phyloP scores from a whole-genome alignment of 78 protist species.

The Dictyostelium brefeldianum region DNA sequence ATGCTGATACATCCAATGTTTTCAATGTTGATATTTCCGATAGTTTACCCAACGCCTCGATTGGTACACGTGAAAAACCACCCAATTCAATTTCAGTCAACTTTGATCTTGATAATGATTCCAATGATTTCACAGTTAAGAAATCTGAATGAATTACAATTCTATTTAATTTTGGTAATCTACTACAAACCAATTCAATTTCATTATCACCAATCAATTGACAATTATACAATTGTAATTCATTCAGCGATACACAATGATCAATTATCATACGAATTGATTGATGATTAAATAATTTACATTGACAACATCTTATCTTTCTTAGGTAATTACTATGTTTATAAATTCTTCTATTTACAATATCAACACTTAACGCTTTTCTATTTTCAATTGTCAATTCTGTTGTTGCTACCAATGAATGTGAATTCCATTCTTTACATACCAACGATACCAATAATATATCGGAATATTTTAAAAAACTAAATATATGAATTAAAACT shows the following conservation, averaged over 20 bases:
- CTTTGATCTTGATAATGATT: background rate
- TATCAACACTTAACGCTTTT: constrained; percentile 7
- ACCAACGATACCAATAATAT: constrained; percentile 45
- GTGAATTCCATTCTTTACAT: constrained; percentile 42
- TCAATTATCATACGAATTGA: constrained; percentile 22
- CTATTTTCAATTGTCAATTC: constrained; percentile 54
- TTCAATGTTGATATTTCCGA: background rate
- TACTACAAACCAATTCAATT: constrained; percentile 27
- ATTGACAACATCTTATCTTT: constrained; percentile 35
- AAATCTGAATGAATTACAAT: constrained; percentile 26
- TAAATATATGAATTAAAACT: constrained; percentile 40
- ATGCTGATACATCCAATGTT: constrained; percentile 42
- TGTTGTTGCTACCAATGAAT: constrained; percentile 45
- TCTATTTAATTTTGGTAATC: constrained; percentile 3
- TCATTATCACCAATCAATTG: constrained; percentile 23
- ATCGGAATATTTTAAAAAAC: constrained; percentile 49
- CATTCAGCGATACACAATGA: constrained; percentile 26
- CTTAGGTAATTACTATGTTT: constrained; percentile 63
- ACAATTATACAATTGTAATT: constrained; percentile 41
- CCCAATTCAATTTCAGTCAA: constrained; percentile 48
- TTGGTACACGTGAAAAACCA: constrained; percentile 28
- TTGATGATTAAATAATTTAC: background rate
- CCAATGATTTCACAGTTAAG: background rate
- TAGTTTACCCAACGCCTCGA: constrained; percentile 18
- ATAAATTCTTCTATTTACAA: constrained; percentile 54